These are phyloP conservation scores for Galerina sulciceps DNA, from an alignment of 768 basidiomycete species.

Conservation along the genomic window DNA sequence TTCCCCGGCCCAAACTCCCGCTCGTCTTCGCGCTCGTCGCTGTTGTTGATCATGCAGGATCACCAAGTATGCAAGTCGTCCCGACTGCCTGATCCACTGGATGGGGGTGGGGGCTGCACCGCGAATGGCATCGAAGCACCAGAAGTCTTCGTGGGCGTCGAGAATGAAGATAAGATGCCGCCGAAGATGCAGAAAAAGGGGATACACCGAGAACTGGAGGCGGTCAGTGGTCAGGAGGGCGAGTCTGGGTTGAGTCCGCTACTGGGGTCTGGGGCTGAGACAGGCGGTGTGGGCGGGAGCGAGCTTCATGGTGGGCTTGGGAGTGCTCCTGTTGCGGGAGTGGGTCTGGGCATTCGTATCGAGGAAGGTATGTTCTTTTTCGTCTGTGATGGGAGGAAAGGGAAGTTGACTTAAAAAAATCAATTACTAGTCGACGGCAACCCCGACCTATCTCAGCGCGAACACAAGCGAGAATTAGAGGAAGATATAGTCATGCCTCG, in stretches of 20 bases:
- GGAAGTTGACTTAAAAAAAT: neutral
- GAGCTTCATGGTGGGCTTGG: no score
- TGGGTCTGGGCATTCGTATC: constrained; percentile 13
- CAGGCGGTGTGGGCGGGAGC: neutral
- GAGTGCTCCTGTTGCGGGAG: neutral
- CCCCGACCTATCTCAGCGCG: neutral
- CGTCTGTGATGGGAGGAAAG: neutral
- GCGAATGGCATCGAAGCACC: no score
- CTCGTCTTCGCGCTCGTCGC: neutral
- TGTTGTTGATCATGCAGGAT: neutral
- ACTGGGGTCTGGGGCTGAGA: neutral
- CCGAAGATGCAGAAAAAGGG: constrained; percentile 66
- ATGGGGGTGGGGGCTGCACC: neutral
- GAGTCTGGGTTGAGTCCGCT: neutral
- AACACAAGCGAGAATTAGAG: no score
- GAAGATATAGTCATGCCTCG: neutral
- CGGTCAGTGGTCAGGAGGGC: constrained; percentile 17
- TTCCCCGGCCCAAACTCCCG: no score
- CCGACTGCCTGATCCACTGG: neutral
- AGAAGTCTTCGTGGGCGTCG: neutral
- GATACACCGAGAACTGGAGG: constrained; percentile 36
- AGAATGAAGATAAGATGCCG: constrained; percentile 49
- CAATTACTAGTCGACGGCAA: neutral
- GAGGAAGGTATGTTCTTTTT: neutral
- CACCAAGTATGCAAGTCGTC: constrained; percentile 18